Conservation (phyloP, 352 stramenopile species). For the Hyaloperonospora arabidopsidis region DNA sequence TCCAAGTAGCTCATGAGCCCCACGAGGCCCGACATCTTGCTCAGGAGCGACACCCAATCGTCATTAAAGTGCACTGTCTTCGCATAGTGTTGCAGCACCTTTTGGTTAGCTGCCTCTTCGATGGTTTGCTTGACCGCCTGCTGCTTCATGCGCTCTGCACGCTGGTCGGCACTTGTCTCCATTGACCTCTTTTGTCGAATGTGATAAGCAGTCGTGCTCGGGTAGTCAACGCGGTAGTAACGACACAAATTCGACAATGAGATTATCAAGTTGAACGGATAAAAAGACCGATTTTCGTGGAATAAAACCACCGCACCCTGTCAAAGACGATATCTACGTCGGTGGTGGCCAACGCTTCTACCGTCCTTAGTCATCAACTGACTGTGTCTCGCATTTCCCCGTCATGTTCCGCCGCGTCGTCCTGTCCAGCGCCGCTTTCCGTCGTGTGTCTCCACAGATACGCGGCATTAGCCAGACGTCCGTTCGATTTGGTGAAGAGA, state of each 20-base stretch:
- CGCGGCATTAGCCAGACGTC: conserved; percentile 41
- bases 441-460: conserved; percentile 33
- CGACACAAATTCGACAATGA: no score
- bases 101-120: conserved; percentile 46
- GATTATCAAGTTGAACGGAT: no score
- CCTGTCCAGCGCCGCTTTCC: conserved; percentile 35
- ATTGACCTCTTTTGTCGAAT: background rate
- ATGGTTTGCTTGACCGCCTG: conserved; percentile 14
- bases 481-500: conserved; percentile 45
- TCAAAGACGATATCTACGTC: background rate
- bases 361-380: background rate
- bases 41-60: conserved; percentile 74
- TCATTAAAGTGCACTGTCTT: conserved; percentile 85
- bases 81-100: conserved; percentile 68
- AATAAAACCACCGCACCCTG: background rate
- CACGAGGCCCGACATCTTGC: conserved; percentile 66
- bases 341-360: conserved; percentile 1
- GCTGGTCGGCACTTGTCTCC: conserved; percentile 19
- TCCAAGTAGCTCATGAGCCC: conserved; percentile 54
- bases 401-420: conserved; percentile 59
- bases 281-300: no score
- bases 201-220: background rate
- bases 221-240: background rate
- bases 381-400: background rate
- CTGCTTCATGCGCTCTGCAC: conserved; percentile 19